Evolutionary conservation across 371 early-diverging fungal species (phyloP).

Genomic region (Actinomucor elegans): DNA sequence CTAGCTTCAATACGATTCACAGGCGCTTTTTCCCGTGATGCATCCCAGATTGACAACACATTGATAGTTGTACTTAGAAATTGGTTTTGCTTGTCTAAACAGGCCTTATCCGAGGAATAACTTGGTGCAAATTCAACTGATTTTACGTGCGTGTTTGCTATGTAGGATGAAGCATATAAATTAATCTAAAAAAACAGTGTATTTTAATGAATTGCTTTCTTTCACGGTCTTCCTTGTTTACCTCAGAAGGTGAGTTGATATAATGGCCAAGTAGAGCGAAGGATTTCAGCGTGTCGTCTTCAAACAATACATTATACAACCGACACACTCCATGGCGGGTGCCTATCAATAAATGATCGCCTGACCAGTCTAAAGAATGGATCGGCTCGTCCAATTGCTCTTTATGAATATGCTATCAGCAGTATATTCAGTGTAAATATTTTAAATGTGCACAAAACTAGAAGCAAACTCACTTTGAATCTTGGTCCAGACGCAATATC

Average conservation of each 20-base stretch:
- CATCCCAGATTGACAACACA: conserved; percentile 31
- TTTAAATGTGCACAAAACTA: not conserved
- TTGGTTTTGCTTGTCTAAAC: not conserved
- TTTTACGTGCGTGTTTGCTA: conserved; percentile 25
- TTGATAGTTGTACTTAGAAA: conserved; percentile 20
- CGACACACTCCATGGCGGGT: conserved; percentile 13
- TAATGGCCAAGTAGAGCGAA: conserved; percentile 23
- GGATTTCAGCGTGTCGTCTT: not conserved
- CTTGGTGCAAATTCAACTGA: conserved; percentile 23
- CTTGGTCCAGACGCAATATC: not conserved
- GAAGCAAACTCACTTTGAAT: conserved; percentile 6
- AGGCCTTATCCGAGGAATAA: not conserved
- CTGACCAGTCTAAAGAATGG: conserved; percentile 36
- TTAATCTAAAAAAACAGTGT: not conserved
- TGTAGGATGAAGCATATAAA: conserved; percentile 3
- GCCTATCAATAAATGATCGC: conserved; percentile 28
- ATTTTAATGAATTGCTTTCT: too few relatives aligned
- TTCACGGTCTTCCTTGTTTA: too few relatives aligned
- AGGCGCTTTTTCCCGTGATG: conserved; percentile 18
- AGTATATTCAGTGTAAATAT: not conserved
- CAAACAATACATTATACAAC: conserved; percentile 17
- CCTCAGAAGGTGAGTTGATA: conserved; percentile 4
- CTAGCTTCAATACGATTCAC: not conserved
- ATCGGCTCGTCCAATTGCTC: conserved; percentile 26
- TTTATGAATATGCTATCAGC: conserved; percentile 11